Evolutionary conservation across 2,329 filamentous ascomycete species (phyloP), one percentile per base, ranked within the genome.

Genomic region (Calonectria multiphialidica): DNA sequence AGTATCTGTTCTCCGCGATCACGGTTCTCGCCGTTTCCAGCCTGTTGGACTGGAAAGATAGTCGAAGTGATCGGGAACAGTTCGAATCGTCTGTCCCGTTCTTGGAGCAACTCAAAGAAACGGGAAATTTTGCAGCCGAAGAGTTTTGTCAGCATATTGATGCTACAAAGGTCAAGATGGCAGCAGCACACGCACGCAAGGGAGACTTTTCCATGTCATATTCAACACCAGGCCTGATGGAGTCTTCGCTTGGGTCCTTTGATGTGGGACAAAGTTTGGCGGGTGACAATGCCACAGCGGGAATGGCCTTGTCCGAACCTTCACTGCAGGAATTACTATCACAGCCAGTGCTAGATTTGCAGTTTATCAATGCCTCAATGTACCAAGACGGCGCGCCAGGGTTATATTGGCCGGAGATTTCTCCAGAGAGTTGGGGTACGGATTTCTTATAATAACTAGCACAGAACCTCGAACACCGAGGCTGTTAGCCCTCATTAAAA

Each of bases 1-100:
- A 87, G 57, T 87, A 87, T 47, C 83, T 88, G 30, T 88, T 88
- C 76, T 85, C 86, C 0, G 82, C 86, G 0, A 81, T 85, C 2
- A 86, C 83, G 0, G 82, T 87, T 5, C 81, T 88, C 2, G 85
- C 84, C 0, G 80, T 87, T 1, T 87, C 87, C 2, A 85, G 83
- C 44, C 76, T 87, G 0, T 77, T 86, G 0, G 76, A 76, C 4
- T 75, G 80, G 0, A 78, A 80, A 5, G 75, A 81, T 9, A 80
- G 77, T 3, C 78, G 78, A 4, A 80, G 79, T n/a, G 85, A 87
- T 40, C 77, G 77, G 2, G 85, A 87, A 13, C 80, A 82, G 13
- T 85, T 86, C 30, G 82, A 86, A 25, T 80, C 82, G 1, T 84
- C 84, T 0, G 78, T 79, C 0, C 82, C 83, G 2, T 82, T 87